These are phyloP conservation scores for Arthrobotrys sphaeroides DNA, from an alignment of 2,329 filamentous ascomycete genomes.

Conservation along the genomic window DNA sequence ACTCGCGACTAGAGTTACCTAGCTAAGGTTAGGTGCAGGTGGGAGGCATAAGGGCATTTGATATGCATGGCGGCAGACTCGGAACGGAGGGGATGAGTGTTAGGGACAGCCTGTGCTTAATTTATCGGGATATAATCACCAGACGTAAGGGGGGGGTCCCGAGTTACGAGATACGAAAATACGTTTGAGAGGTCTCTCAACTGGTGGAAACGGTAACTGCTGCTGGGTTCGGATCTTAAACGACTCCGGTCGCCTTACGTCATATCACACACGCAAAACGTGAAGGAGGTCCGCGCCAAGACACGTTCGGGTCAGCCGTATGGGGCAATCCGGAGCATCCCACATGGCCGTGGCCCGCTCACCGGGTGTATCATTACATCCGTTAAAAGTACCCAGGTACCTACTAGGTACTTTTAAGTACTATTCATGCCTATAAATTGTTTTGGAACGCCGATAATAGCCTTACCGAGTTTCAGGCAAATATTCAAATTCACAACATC, in stretches of 20 bases:
- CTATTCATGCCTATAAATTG: too few species aligned
- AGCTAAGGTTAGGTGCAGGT: slow-evolving; percentile 33
- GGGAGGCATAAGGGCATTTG: slow-evolving; percentile 19
- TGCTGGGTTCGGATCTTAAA: not conserved
- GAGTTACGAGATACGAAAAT: slow-evolving; percentile 16
- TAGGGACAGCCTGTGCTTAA: slow-evolving; percentile 13
- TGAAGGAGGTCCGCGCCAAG: slow-evolving; percentile 29
- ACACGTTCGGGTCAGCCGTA: not conserved
- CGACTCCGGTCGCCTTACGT: slow-evolving; percentile 24
- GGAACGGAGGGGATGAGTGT: slow-evolving; percentile 2
- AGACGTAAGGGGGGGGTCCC: slow-evolving; percentile 1
- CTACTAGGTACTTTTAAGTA: too few species aligned
- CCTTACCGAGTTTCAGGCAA: too few species aligned
- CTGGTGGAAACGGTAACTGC: not conserved
- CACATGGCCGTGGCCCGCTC: too few species aligned
- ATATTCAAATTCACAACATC: too few species aligned
- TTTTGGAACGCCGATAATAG: too few species aligned
- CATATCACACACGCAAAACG: slow-evolving; percentile 28
- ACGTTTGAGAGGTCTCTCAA: not conserved
- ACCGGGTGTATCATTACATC: too few species aligned
- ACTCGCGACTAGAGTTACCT: slow-evolving; percentile 46
- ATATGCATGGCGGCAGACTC: slow-evolving; percentile 1
- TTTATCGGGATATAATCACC: slow-evolving; percentile 4
- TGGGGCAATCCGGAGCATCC: not conserved
- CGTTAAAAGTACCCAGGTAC: too few species aligned